A percentile compares a stretch with the other conserved stretches of the same genome.
Evolutionary conservation across 331 rosid species (phyloP).

Genomic region (Phaseolus coccineus): DNA sequence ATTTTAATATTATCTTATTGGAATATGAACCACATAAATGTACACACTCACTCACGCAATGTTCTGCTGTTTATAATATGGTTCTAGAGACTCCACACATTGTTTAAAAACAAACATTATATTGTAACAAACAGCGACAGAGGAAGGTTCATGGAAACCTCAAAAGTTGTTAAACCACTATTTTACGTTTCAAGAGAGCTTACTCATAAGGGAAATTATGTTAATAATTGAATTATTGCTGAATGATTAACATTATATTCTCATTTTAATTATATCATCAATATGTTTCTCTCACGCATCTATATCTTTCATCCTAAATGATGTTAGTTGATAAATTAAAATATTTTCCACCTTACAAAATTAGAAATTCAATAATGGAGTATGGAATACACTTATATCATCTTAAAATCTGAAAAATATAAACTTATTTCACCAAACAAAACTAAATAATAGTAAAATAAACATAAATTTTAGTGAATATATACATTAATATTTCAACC

Average conservation of each 20-base stretch:
- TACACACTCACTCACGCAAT: background rate
- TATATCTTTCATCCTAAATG: background rate
- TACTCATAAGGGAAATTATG: background rate
- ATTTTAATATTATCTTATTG: background rate
- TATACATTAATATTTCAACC: no score
- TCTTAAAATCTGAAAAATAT: no score
- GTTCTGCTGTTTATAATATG: background rate
- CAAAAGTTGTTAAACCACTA: background rate
- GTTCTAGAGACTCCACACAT: background rate
- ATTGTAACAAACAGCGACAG: slow-evolving; percentile 15
- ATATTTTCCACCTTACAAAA: background rate
- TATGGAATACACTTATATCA: no score
- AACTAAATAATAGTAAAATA: no score
- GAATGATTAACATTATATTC: background rate
- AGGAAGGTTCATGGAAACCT: slow-evolving; percentile 42
- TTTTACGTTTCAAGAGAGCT: background rate
- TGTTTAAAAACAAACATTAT: background rate
- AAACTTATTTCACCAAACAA: no score
- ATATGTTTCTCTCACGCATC: background rate
- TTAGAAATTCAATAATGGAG: no score
- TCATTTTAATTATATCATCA: background rate
- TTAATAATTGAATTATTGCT: background rate
- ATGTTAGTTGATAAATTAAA: background rate
- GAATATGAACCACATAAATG: background rate
- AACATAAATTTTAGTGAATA: no score